Percentiles rank a stretch among this genome's conserved stretches.
These are phyloP conservation scores for Ascochyta viciae-villosae DNA, from an alignment of 2,329 filamentous ascomycete genomes.

Conservation along the genomic window DNA sequence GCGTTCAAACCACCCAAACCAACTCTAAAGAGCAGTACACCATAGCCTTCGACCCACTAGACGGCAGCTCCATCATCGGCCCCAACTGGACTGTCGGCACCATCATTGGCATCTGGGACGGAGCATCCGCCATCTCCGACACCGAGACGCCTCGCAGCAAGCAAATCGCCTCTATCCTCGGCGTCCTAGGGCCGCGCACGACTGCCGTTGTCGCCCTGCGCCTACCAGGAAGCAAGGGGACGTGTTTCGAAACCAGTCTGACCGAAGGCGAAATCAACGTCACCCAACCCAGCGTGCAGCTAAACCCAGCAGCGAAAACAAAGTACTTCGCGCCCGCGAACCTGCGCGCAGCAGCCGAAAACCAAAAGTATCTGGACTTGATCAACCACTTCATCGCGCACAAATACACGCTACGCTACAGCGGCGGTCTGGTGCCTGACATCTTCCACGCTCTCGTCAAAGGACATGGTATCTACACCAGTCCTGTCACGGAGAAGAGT, in stretches of 20 bases:
- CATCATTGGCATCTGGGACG: slow-evolving; percentile 65
- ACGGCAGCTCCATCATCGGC: slow-evolving; percentile 65
- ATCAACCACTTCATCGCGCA: slow-evolving; percentile 59
- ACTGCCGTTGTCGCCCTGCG: slow-evolving; percentile 62
- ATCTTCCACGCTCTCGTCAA: slow-evolving; percentile 66
- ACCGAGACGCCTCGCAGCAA: slow-evolving; percentile 24
- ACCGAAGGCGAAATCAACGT: slow-evolving; percentile 49
- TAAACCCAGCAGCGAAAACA: slow-evolving; percentile 54
- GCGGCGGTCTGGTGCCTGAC: slow-evolving; percentile 68
- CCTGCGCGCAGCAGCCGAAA: slow-evolving; percentile 63
- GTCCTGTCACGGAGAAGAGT: slow-evolving; percentile 60
- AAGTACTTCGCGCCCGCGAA: slow-evolving; percentile 70
- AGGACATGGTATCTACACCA: slow-evolving; percentile 67
- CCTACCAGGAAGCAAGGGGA: slow-evolving; percentile 47
- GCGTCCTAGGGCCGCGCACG: slow-evolving; percentile 44
- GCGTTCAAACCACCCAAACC: neutral
- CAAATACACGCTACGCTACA: slow-evolving; percentile 67
- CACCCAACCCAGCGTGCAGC: slow-evolving; percentile 51
- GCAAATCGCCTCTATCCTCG: slow-evolving; percentile 45
- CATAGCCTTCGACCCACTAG: slow-evolving; percentile 68
- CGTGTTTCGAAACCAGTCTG: slow-evolving; percentile 63
- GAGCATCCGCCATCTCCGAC: slow-evolving; percentile 27
- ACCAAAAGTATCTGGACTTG: slow-evolving; percentile 58
- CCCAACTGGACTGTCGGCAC: slow-evolving; percentile 56
- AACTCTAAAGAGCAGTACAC: slow-evolving; percentile 58